phyloP scores from a whole-genome alignment of 352 stramenopile genomes.

The Phytophthora palmivora region DNA sequence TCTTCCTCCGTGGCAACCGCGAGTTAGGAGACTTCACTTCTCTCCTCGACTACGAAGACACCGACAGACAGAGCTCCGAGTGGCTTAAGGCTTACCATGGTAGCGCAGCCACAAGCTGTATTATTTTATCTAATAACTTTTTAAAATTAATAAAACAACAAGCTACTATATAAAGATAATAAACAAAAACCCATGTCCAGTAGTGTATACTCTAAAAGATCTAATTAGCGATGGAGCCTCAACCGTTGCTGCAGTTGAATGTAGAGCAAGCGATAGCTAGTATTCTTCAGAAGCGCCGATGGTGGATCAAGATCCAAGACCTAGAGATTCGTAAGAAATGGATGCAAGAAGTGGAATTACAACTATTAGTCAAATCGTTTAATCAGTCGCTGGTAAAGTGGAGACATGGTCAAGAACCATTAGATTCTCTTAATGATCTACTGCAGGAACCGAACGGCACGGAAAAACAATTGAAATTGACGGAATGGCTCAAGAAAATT shows the following conservation, averaged over 20 bases:
- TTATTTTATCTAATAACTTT: too few species aligned
- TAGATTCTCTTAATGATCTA: conserved; percentile 15
- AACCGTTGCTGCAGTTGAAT: conserved; percentile 43
- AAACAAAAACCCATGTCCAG: too few species aligned
- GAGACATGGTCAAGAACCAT: conserved; percentile 14
- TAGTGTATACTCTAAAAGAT: too few species aligned
- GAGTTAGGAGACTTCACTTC: too few species aligned
- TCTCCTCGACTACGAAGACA: too few species aligned
- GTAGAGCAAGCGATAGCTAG: conserved; percentile 39
- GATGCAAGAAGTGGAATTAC: conserved; percentile 40
- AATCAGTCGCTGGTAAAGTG: conserved; percentile 29
- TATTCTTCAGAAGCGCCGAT: conserved; percentile 54
- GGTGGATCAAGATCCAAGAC: conserved; percentile 52
- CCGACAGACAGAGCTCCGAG: too few species aligned
- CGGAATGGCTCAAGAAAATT: conserved; percentile 23
- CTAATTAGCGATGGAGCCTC: conserved; percentile 65
- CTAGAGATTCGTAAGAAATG: conserved; percentile 38
- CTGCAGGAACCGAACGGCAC: conserved; percentile 1
- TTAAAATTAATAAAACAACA: too few species aligned
- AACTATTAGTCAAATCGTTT: conserved; percentile 35
- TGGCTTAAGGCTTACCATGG: too few species aligned
- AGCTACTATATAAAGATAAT: too few species aligned
- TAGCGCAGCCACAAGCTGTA: too few species aligned
- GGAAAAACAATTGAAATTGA: conserved; percentile 22
- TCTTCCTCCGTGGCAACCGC: not conserved